Conservation (phyloP, 345 rosid species). For the Anastatica hierochuntica region DNA sequence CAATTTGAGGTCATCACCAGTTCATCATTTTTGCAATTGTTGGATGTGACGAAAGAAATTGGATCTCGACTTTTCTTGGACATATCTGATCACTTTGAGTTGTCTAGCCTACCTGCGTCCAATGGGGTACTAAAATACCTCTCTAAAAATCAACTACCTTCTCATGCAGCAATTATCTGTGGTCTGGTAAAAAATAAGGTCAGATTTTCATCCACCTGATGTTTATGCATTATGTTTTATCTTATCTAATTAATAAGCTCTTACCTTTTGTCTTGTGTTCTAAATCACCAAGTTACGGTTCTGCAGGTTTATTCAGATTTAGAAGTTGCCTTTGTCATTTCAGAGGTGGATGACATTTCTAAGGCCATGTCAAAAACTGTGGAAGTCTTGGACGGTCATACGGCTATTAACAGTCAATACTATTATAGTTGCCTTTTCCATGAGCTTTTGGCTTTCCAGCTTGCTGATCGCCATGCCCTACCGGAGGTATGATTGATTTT, state of each 20-base stretch:
- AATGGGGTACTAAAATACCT: conserved; percentile 82
- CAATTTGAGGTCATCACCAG: conserved; percentile 82
- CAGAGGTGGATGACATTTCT: conserved; percentile 68
- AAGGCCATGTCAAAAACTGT: conserved; percentile 79
- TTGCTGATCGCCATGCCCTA: conserved; percentile 62
- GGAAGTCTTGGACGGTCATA: conserved; percentile 87
- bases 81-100: conserved; percentile 89
- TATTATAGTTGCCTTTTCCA: conserved; percentile 87
- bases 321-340: conserved; percentile 91
- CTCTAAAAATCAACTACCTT: conserved; percentile 58
- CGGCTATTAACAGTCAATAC: conserved; percentile 72
- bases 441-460: conserved; percentile 96
- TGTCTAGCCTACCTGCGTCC: conserved; percentile 88
- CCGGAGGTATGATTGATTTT: too few species aligned
- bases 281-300: not conserved
- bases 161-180: conserved; percentile 79
- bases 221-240: conserved; percentile 8
- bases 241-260: not conserved
- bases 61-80: conserved; percentile 81
- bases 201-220: too few species aligned
- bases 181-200: conserved; percentile 94
- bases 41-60: conserved; percentile 68
- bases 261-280: not conserved
- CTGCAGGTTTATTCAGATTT: conserved; percentile 91
- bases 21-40: conserved; percentile 77